phyloP scores from a whole-genome alignment of 768 basidiomycete species.

The Boletus subcaerulescens region DNA sequence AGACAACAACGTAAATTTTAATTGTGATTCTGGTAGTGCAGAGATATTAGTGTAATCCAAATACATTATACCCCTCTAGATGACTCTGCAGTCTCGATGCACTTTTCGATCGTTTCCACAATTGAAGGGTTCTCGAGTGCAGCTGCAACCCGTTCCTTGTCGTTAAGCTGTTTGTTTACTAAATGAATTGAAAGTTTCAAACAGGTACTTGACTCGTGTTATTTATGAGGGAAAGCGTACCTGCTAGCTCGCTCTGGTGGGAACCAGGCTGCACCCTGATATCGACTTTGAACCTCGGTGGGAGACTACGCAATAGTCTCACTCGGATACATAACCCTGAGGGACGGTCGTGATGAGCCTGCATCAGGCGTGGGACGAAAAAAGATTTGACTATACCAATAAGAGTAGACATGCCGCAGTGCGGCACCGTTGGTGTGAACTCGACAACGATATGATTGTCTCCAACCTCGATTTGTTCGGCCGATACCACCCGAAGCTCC shows the following conservation, averaged over 20 bases:
- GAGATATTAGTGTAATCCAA: background rate
- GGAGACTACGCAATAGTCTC: constrained; percentile 82
- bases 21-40: background rate
- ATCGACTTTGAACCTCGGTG: constrained; percentile 92
- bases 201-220: background rate
- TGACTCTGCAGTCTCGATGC: constrained; percentile 43
- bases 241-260: constrained; percentile 90
- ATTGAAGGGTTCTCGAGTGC: constrained; percentile 91
- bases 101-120: constrained; percentile 83
- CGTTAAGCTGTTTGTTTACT: constrained; percentile 99
- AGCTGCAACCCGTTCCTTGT: constrained; percentile 97
- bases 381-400: constrained; percentile 57
- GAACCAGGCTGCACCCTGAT: constrained; percentile 91
- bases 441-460: constrained; percentile 78
- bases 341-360: background rate
- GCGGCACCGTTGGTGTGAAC: constrained; percentile 96
- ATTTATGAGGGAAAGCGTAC: constrained; percentile 40
- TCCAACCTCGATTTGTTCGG: constrained; percentile 69
- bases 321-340: constrained; percentile 91
- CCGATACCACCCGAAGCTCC: constrained; percentile 92
- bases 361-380: background rate
- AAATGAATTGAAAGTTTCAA: background rate
- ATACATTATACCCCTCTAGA: constrained; percentile 3
- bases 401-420: constrained; percentile 95
- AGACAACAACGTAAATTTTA: background rate